Evolutionary conservation across 108 stramenopile species (phyloP), one percentile per base, ranked within the genome.

Genomic region (Cylindrotheca closterium): DNA sequence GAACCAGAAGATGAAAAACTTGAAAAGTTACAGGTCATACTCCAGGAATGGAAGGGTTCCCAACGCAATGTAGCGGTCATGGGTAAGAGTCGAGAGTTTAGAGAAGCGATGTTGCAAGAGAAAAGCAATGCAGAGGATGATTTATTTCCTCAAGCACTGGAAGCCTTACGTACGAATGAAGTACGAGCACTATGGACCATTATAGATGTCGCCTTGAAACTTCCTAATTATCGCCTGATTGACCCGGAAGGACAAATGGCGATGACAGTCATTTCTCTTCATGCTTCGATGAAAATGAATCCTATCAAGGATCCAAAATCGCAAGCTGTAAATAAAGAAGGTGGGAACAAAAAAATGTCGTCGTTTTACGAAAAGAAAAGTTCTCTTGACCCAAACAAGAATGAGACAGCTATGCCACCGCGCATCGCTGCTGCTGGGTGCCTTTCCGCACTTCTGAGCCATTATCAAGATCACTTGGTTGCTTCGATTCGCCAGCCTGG

Each of bases 371-470:
- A 18, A 23, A 31, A 32, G 32, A 80, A 28, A 34, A 33, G 53
- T 10, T 30, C 65, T 12, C 54, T 52, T 23, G 31, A 47, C 27
- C n/a, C 47, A 3, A 55, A 37, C 2, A 53, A 64, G 4, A 77
- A 75, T 51, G 68, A 66, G 67, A 71, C 73, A 37, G 68, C 55
- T 45, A 48, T 77, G 1, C 52, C 31, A 24, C 63, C 62, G 7
- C 73, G 68, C 23, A 70, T 72, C 5, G 81, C 92, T 32, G 86
- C 87, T 4, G 73, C 85, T 27, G 92, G 81, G 49, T 79, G 82
- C 48, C 51, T 90, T 30, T 54, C 86, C 29, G 92, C 92, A 5
- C 74, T 93, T 2, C 60, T 85, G 45, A 90, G 87, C 58, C 58
- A 75, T 51, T 79, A 78, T 19, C 92, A 93, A 73, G 54, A 47